Base-by-base conservation (phyloP, 163 green algal species). In the Chlamydomonas reinhardtii region DNA sequence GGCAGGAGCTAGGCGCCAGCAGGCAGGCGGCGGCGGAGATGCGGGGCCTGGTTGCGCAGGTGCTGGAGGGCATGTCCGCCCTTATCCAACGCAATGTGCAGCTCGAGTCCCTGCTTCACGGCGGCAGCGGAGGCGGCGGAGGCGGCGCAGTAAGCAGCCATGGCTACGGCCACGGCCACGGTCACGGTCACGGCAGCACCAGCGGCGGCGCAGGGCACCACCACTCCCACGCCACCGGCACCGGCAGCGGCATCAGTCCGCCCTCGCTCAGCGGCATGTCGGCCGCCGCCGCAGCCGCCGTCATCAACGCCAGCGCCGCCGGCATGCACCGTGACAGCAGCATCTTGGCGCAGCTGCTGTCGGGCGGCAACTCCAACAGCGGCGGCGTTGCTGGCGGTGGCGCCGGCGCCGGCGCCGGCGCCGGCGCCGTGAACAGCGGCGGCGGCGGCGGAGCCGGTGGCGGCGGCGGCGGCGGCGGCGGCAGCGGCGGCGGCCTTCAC, bases 1-100 rank as follows among this genome's bases (percentile, higher is more conserved):
- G 76, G 17, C 37, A 54, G 20, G 76, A 84, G 76, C 64, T 84
- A 29, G 20, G 35, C 15, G 71, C 37, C 37, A 68, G 64, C 39
- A 12, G 76, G 9, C 76, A 84, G 39, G 64, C 74, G 64, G 64
- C 74, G 62, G 25, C 52, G 31, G 76, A 84, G 76, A 65, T 84
- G 61, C 62, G 76, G 4, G 64, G 64, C 39, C 66, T 84, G 76
- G 2, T 84, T 8, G 76, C 76, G 39, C 76, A 66, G 76, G 31
- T 84, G 64, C 62, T 84, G 37, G 76, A 84, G 34, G 76, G 59
- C 64, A 35, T 84, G 37, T n/a, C 62, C 4, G 37, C 64, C 6
- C 39, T 74, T 5, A 65, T 84, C 15, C 76, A 84, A 64, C 62
- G 76, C 27, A 84, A 84, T 31, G 25, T 61, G 1, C 76, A 84